These are phyloP conservation scores for Tricladium varicosporioides DNA, from an alignment of 2,329 filamentous ascomycete genomes.

Conservation along the genomic window DNA sequence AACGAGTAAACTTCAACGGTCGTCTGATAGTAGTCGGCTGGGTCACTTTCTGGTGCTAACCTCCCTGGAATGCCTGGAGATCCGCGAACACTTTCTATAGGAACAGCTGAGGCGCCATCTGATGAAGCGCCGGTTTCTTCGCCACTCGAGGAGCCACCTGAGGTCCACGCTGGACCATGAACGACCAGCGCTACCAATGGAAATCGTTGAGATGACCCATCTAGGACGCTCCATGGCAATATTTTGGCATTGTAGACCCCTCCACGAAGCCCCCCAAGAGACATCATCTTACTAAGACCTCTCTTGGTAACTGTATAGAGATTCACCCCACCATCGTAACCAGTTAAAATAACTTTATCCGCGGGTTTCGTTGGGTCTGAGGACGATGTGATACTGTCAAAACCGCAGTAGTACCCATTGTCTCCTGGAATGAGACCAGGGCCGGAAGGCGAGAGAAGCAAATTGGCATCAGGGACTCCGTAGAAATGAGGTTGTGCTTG, in stretches of 20 bases:
- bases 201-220: conserved; percentile 54
- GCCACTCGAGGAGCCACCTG: conserved; percentile 21
- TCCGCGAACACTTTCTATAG: conserved; percentile 22
- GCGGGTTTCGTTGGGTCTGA: conserved; percentile 30
- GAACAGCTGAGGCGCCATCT: conserved; percentile 19
- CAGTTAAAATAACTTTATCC: conserved; percentile 70
- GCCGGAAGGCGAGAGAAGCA: conserved; percentile 47
- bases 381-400: conserved; percentile 63
- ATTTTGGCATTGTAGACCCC: conserved; percentile 81
- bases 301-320: conserved; percentile 72
- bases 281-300: conserved; percentile 66
- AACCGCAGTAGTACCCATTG: conserved; percentile 75
- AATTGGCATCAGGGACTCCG: conserved; percentile 69
- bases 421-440: conserved; percentile 61
- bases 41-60: conserved; percentile 33
- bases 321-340: conserved; percentile 77
- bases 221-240: conserved; percentile 62
- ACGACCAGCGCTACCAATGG: conserved; percentile 78
- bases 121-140: conserved; percentile 20
- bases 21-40: conserved; percentile 72
- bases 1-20: conserved; percentile 88
- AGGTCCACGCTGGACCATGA: conserved; percentile 66
- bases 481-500: conserved; percentile 77
- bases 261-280: conserved; percentile 74
- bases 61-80: conserved; percentile 39